Evolutionary conservation across 345 rosid species (phyloP), one percentile per base, ranked within the genome.

Genomic region (Acer yangbiense): DNA sequence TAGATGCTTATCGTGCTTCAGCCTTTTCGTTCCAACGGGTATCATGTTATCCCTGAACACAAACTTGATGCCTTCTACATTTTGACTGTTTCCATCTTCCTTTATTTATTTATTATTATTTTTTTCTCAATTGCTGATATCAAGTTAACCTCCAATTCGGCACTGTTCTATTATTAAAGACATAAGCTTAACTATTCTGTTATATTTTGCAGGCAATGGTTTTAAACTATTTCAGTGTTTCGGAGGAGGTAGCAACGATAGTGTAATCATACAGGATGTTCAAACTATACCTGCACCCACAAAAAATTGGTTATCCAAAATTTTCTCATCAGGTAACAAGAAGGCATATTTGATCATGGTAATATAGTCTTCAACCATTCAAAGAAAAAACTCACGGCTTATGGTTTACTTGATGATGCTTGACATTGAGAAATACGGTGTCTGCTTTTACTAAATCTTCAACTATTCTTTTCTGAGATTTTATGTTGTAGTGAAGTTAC

Each of bases 1-100:
- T 84, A 82, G 87, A 86, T 95, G 98, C 85, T 83, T 89, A 80
- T 88, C 96, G 46, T 95, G 98, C 84, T 86, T 90, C 87, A 89
- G 89, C 86, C 39, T 93, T 73, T 88, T 93, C 87, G 69, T 85
- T 76, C 94, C 87, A 66, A 74, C 55, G 85, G 94, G 98, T 93
- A 88, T 32, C 39, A 16, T 70, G 23, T 41, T 48, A 69, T 50
- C 18, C 67, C 69, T 55, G 69, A 60, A 62, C 44, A 50, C 62
- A 50, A 25, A 39, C 44, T 29, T 44, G 14, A 29, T 11, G 11
- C 27, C 35, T 71, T 18, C 7, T 18, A 10, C 3, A 11, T 55
- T 48, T 69, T 13, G 6, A 48, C 54, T 13, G 39, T 23, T 48
- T 43, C 20, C 39, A 1, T 6, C 4, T 71, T 55, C 29, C 17